Evolutionary conservation across 345 rosid genomes (phyloP).

Genomic region (Salix arbutifolia): DNA sequence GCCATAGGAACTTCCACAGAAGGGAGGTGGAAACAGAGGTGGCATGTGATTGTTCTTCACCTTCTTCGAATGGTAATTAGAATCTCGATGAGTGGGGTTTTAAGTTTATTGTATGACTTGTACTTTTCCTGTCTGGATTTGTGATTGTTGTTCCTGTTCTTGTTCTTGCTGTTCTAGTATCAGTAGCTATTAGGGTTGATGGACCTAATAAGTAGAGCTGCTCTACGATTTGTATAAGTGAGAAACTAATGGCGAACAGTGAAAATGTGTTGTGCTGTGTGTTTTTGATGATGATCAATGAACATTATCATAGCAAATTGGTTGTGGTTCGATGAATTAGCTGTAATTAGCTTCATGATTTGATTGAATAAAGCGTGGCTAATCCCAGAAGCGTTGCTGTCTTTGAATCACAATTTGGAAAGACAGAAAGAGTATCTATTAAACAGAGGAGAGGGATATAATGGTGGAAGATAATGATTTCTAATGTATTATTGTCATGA

Average conservation of each 20-base stretch:
- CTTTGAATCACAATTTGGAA: neutral
- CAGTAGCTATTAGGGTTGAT: conserved; percentile 9
- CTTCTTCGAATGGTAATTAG: conserved; percentile 27
- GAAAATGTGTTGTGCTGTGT: conserved; percentile 5
- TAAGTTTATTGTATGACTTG: conserved; percentile 7
- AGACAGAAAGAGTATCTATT: neutral
- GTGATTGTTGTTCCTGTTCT: neutral
- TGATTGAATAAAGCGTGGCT: neutral
- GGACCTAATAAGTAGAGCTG: neutral
- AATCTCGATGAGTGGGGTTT: neutral
- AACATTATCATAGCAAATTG: conserved; percentile 1
- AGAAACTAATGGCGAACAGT: neutral
- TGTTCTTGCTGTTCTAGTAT: neutral
- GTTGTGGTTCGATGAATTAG: neutral
- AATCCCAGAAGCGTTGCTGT: neutral
- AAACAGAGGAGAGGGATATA: neutral
- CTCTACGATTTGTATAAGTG: neutral
- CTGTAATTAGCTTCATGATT: neutral
- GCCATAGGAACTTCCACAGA: conserved; percentile 31
- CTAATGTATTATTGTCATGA: neutral
- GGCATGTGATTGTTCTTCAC: conserved; percentile 54
- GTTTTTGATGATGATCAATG: conserved; percentile 6
- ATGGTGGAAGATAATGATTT: neutral
- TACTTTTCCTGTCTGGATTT: conserved; percentile 4
- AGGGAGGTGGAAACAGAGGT: conserved; percentile 55